Evolutionary conservation across 192 early-diverging fungal species (phyloP).

Genomic region (Diversispora epigaea): DNA sequence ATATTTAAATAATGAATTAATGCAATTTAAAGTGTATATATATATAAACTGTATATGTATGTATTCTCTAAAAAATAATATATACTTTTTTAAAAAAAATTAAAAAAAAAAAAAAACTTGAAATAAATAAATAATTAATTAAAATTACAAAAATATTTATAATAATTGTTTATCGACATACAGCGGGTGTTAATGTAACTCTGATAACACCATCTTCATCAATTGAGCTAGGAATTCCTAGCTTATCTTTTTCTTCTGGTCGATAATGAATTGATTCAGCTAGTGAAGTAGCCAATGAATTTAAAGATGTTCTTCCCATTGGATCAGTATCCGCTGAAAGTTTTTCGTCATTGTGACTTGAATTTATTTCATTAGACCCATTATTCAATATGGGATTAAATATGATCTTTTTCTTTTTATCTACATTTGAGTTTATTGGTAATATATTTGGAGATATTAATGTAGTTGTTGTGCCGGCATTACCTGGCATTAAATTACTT

Average conservation of each 20-base stretch:
- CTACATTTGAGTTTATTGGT: background rate
- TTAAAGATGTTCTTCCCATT: background rate
- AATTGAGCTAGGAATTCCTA: background rate
- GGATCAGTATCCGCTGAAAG: background rate
- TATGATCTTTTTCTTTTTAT: background rate
- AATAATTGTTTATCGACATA: constrained; percentile 16
- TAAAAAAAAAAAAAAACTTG: no score
- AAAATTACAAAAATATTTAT: no score
- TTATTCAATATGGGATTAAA: background rate
- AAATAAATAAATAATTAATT: no score
- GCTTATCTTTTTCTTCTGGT: constrained; percentile 16
- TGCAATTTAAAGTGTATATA: no score
- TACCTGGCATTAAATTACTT: background rate
- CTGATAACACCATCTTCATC: constrained; percentile 24
- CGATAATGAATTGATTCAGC: constrained; percentile 25
- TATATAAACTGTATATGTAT: no score
- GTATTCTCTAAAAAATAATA: no score
- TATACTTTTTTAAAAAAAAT: no score
- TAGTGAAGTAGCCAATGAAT: background rate
- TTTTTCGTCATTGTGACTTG: background rate
- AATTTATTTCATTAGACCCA: background rate
- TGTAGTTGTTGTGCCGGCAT: background rate
- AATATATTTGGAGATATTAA: background rate
- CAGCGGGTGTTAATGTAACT: constrained; percentile 25
- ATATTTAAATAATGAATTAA: no score